Evolutionary conservation across 148 eudicot species (phyloP).

Genomic region (Linanthus parryae): DNA sequence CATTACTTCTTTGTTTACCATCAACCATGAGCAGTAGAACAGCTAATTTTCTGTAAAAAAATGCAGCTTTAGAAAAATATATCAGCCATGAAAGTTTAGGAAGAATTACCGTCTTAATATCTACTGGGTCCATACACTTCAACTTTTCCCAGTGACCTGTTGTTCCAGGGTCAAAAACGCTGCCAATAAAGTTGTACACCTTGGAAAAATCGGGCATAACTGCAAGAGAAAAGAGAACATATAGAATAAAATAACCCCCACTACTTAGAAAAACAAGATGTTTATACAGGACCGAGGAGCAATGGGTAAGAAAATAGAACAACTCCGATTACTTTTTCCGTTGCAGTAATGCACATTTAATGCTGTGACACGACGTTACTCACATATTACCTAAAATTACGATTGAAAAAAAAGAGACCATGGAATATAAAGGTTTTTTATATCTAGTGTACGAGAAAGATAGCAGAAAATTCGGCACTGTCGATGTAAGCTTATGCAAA

Average conservation of each 20-base stretch:
- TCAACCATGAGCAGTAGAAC: neutral
- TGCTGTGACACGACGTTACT: too few relatives aligned
- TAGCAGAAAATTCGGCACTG: too few relatives aligned
- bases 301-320: neutral
- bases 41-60: too few relatives aligned
- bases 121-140: conserved; percentile 73
- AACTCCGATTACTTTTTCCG: too few relatives aligned
- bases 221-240: conserved; percentile 24
- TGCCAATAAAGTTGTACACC: conserved; percentile 81
- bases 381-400: too few relatives aligned
- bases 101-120: conserved; percentile 67
- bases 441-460: too few relatives aligned
- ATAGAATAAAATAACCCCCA: too few relatives aligned
- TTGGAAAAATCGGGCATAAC: conserved; percentile 79
- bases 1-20: neutral
- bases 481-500: too few relatives aligned
- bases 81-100: neutral
- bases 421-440: too few relatives aligned
- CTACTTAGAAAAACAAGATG: too few relatives aligned
- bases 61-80: neutral
- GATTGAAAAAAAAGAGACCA: too few relatives aligned
- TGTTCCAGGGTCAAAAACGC: conserved; percentile 68
- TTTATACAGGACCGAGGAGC: neutral
- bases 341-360: too few relatives aligned
- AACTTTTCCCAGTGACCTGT: conserved; percentile 59